Base-by-base conservation (phyloP, 1,284 basidiomycete species). In the Dichomitus squalens region DNA sequence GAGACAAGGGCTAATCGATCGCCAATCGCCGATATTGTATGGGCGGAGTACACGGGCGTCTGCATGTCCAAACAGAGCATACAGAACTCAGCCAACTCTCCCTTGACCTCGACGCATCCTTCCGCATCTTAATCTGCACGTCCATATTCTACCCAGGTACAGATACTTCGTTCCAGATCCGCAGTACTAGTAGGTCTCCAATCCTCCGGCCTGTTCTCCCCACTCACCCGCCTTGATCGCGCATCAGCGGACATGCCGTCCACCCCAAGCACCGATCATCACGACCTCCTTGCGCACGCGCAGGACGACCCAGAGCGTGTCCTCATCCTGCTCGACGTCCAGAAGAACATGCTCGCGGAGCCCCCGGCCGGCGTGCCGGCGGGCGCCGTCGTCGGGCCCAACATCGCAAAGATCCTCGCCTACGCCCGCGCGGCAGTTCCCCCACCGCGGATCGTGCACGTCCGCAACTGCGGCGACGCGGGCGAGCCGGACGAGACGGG, bases 321-420 rank as follows among this genome's bases (percentile, higher is more conserved):
- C 31, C 81, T 88, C 57, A 79, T 88, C 61, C 71, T 87, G 55
- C 75, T 88, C 63, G 85, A 86, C 67, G 77, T 81, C 58, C 87
- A 88, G 68, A 70, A 69, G 34, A 75, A 74, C 63, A 76, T 82
- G 72, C 75, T 88, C 56, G 68, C 72, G 39, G 72, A 76, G 31
- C 76, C 80, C 4, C 75, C 76, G 3, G 64, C 72, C 27, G 85
- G 83, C 52, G 80, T 88, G 7, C 85, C 86, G 40, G 67, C 75
- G 18, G 75, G 81, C 0, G 49, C 62, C 27, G 43, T 60, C 39
- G 73, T 86, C 41, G 75, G 75, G 49, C 63, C 70, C 23, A 85
- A 85, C 70, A 77, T 88, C 68, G 63, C 70, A 2, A 65, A 59
- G 38, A 75, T 87, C 64, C 82, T 88, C 60, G 40, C 69, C 14